Evolutionary conservation across 176 grass and related monocot genomes (phyloP).

Genomic region (Calamus simplicifolius): DNA sequence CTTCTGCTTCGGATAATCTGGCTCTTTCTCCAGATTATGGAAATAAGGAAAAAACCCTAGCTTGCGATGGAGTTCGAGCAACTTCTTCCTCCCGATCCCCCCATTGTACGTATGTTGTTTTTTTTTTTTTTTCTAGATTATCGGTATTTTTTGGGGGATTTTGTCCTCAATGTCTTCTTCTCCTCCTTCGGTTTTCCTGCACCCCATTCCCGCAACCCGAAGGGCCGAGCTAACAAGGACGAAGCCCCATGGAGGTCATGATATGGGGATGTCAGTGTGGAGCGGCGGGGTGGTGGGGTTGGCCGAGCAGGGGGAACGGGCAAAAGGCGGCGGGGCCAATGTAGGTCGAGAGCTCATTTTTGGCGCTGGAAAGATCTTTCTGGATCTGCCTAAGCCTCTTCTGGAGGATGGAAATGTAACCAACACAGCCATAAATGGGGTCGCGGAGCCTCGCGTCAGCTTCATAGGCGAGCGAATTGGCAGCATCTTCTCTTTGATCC

Average conservation of each 20-base stretch:
- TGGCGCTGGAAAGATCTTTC: slow-evolving; percentile 37
- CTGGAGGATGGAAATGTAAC: slow-evolving; percentile 74
- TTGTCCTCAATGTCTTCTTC: too few relatives aligned
- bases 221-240: slow-evolving; percentile 1
- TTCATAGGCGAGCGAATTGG: slow-evolving; percentile 82
- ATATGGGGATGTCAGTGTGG: neutral
- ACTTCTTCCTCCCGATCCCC: too few relatives aligned
- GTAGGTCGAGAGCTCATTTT: slow-evolving; percentile 67
- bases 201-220: slow-evolving; percentile 1
- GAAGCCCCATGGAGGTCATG: neutral
- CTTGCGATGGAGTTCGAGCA: too few relatives aligned
- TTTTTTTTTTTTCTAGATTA: too few relatives aligned
- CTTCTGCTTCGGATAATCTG: too few relatives aligned
- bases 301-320: slow-evolving; percentile 5
- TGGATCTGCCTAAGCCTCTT: slow-evolving; percentile 44
- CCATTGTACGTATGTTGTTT: too few relatives aligned
- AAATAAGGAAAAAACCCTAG: too few relatives aligned
- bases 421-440: slow-evolving; percentile 85
- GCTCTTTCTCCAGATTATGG: too few relatives aligned
- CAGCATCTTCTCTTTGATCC: slow-evolving; percentile 68
- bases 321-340: slow-evolving; percentile 43
- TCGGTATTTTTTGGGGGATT: too few relatives aligned
- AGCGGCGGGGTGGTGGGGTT: neutral
- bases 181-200: too few relatives aligned
- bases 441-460: slow-evolving; percentile 59